Evolutionary conservation across 495 filamentous ascomycete genomes (phyloP).

Genomic region (Bathelium albidoporum): DNA sequence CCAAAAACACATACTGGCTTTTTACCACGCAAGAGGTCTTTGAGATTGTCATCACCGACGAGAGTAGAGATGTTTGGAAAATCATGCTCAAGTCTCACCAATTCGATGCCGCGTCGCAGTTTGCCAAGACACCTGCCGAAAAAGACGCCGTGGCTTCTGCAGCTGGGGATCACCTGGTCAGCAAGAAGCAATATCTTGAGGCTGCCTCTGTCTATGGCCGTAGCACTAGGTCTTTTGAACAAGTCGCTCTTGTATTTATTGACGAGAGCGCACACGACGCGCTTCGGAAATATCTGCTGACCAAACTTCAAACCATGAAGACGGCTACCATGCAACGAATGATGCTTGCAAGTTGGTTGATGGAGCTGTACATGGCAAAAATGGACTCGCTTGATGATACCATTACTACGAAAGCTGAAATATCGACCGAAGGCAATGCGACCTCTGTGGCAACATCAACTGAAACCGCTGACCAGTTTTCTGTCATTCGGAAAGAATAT

Average conservation of each 20-base stretch:
- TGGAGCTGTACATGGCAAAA: conserved; percentile 96
- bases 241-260: conserved; percentile 84
- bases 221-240: conserved; percentile 91
- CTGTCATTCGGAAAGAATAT: conserved; percentile 60
- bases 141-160: conserved; percentile 83
- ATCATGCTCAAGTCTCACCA: conserved; percentile 75
- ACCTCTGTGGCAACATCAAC: conserved; percentile 18
- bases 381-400: conserved; percentile 90
- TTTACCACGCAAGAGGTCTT: conserved; percentile 85
- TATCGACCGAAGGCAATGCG: conserved; percentile 58
- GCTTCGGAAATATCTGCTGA: conserved; percentile 76
- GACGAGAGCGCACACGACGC: conserved; percentile 86
- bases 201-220: conserved; percentile 85
- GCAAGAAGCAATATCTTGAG: conserved; percentile 68
- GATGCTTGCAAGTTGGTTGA: conserved; percentile 91
- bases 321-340: conserved; percentile 78
- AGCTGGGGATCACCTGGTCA: conserved; percentile 76
- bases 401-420: conserved; percentile 78
- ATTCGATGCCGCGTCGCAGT: conserved; percentile 77
- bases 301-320: conserved; percentile 73
- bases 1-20: conserved; percentile 94
- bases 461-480: conserved; percentile 64
- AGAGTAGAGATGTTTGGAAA: conserved; percentile 89
- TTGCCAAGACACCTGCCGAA: conserved; percentile 61
- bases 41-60: conserved; percentile 81